These are phyloP conservation scores for Rhododendron mucronatum DNA, from an alignment of 148 eudicot species.

Conservation along the genomic window DNA sequence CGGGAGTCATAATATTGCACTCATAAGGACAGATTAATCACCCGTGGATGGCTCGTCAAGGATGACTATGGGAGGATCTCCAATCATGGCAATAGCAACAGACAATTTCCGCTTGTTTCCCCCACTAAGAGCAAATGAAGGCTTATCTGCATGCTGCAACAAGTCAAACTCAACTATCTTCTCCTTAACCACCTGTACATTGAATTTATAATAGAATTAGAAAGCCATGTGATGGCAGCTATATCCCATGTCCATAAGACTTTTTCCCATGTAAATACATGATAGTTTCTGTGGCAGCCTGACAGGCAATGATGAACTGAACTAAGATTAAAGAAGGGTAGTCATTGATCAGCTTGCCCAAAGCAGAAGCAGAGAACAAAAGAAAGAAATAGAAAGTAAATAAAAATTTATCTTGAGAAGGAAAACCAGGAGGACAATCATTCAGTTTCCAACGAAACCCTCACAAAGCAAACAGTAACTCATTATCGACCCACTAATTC, in stretches of 20 bases:
- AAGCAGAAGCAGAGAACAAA: background rate
- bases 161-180: conserved; percentile 86
- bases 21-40: conserved; percentile 17
- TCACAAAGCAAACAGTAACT: background rate
- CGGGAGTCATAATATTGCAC: background rate
- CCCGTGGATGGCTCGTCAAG: conserved; percentile 99
- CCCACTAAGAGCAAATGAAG: conserved; percentile 86
- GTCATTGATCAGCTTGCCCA: background rate
- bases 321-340: background rate
- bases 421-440: conserved; percentile 1
- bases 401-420: background rate
- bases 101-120: conserved; percentile 97
- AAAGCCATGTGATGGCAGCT: background rate
- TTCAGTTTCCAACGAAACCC: conserved; percentile 4
- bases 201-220: conserved; percentile 5
- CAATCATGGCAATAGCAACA: conserved; percentile 99
- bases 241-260: background rate
- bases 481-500: background rate
- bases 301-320: background rate
- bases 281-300: background rate
- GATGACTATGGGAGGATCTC: conserved; percentile 93
- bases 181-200: conserved; percentile 71
- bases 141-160: conserved; percentile 78
- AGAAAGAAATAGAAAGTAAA: background rate
- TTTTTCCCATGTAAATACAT: background rate